A percentile compares a stretch with the other conserved stretches of the same genome.
phyloP scores from a whole-genome alignment of 2,329 filamentous ascomycete genomes.

The Remersonia thermophila region DNA sequence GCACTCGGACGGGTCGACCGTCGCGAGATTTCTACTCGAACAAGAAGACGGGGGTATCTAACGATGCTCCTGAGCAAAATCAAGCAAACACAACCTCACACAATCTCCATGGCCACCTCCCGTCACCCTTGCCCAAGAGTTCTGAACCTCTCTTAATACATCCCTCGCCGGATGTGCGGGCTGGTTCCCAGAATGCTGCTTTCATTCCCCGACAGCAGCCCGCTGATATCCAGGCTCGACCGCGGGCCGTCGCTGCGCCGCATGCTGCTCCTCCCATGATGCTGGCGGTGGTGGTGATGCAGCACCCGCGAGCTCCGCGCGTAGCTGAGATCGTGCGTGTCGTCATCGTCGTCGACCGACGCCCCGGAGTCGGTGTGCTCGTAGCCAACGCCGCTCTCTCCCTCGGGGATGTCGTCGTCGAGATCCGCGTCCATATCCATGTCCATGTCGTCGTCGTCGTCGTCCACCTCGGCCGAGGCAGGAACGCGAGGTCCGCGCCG shows the following conservation, averaged over 20 bases:
- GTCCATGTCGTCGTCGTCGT: slow-evolving; percentile 29
- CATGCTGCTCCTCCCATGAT: too few species aligned
- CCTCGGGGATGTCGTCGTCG: slow-evolving; percentile 59
- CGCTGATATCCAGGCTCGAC: slow-evolving; percentile 45
- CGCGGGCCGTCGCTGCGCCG: slow-evolving; percentile 26
- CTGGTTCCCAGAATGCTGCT: slow-evolving; percentile 46
- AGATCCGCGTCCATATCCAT: slow-evolving; percentile 59
- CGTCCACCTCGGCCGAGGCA: too few species aligned
- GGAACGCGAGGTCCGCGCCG: too few species aligned
- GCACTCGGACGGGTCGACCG: too few species aligned
- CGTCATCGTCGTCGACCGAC: slow-evolving; percentile 31
- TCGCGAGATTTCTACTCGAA: too few species aligned
- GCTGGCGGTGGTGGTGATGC: too few species aligned
- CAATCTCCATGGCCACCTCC: too few species aligned
- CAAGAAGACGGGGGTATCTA: too few species aligned
- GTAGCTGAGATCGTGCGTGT: slow-evolving; percentile 18
- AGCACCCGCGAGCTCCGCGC: slow-evolving; percentile 7
- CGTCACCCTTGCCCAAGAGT: too few species aligned
- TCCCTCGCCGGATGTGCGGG: slow-evolving; percentile 31
- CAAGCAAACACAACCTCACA: too few species aligned
- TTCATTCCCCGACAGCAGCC: slow-evolving; percentile 42
- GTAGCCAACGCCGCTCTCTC: slow-evolving; percentile 49
- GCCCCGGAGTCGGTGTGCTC: slow-evolving; percentile 69
- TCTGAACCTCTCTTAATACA: too few species aligned
- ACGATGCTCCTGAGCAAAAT: too few species aligned